These are phyloP conservation scores for Salix arbutifolia DNA, from an alignment of 345 rosid genomes.

Conservation along the genomic window DNA sequence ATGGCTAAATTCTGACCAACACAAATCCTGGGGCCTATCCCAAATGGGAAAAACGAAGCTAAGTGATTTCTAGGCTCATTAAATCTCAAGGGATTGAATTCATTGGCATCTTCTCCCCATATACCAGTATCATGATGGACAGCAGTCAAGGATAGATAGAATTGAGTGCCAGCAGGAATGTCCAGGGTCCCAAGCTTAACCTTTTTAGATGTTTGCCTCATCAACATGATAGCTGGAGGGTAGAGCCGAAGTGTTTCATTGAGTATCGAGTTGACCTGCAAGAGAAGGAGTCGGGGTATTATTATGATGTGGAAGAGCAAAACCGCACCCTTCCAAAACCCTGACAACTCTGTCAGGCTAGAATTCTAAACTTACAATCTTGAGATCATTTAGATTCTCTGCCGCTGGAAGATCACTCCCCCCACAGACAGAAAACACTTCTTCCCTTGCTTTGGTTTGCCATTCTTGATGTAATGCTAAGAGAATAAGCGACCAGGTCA, in stretches of 20 bases:
- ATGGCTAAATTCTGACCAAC: constrained; percentile 23
- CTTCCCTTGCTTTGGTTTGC: constrained; percentile 73
- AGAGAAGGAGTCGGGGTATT: not conserved
- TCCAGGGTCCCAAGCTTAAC: constrained; percentile 58
- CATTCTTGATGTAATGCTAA: constrained; percentile 76
- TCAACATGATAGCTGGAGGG: constrained; percentile 53
- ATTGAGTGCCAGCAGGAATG: constrained; percentile 57
- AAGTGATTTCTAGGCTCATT: constrained; percentile 18
- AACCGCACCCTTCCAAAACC: not conserved
- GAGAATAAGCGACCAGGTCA: constrained; percentile 65
- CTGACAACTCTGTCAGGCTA: not conserved
- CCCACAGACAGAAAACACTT: constrained; percentile 44
- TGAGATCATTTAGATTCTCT: constrained; percentile 50
- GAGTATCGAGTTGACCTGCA: constrained; percentile 62
- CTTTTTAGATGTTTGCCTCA: constrained; percentile 38
- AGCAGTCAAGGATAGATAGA: constrained; percentile 44
- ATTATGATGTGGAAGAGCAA: not conserved
- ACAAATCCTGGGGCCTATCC: constrained; percentile 24
- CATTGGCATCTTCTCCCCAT: constrained; percentile 69
- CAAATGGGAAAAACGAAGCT: constrained; percentile 16
- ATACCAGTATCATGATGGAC: constrained; percentile 55
- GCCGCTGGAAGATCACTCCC: constrained; percentile 26
- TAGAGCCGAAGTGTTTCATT: constrained; percentile 74
- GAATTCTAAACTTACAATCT: constrained; percentile 45
- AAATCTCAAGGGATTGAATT: constrained; percentile 27